phyloP scores from a whole-genome alignment of 164 flowering plant species.

The Vitis rotundifolia region DNA sequence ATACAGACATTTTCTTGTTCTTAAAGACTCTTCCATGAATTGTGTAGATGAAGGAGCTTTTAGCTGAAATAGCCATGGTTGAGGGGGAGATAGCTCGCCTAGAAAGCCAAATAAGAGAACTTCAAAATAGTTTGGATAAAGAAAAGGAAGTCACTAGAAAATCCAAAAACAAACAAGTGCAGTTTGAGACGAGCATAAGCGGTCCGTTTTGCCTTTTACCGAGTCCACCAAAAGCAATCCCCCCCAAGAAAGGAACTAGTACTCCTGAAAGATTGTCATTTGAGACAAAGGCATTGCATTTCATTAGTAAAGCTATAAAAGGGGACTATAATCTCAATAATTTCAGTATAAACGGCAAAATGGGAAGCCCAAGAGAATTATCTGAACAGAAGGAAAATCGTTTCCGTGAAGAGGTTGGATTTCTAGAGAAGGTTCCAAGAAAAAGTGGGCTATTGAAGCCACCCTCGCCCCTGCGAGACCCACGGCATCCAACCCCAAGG shows the following conservation, averaged over 20 bases:
- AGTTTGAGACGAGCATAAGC: slow-evolving; percentile 8
- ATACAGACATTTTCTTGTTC: not conserved
- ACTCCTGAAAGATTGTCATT: slow-evolving; percentile 36
- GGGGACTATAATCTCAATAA: slow-evolving; percentile 54
- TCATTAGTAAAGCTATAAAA: slow-evolving; percentile 88
- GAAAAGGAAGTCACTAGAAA: slow-evolving; percentile 44
- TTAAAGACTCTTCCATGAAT: not conserved
- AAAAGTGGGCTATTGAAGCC: slow-evolving; percentile 42
- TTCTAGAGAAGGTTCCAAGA: slow-evolving; percentile 32
- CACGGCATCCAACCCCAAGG: slow-evolving; percentile 52
- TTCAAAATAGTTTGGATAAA: slow-evolving; percentile 33
- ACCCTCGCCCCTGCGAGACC: slow-evolving; percentile 47
- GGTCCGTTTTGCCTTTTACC: slow-evolving; percentile 9
- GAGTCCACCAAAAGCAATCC: slow-evolving; percentile 13
- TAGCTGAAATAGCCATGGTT: slow-evolving; percentile 77
- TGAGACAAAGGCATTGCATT: slow-evolving; percentile 78
- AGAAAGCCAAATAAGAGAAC: slow-evolving; percentile 59
- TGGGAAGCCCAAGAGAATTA: slow-evolving; percentile 12
- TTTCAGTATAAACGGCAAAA: slow-evolving; percentile 41
- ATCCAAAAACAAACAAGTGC: slow-evolving; percentile 34
- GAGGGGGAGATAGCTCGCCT: slow-evolving; percentile 72
- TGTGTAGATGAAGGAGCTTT: slow-evolving; percentile 63
- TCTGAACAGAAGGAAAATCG: slow-evolving; percentile 44
- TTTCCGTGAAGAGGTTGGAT: slow-evolving; percentile 30
- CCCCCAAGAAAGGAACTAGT: slow-evolving; percentile 7